phyloP scores from a whole-genome alignment of 495 filamentous ascomycete genomes.

The Penicillium ochrochloron region DNA sequence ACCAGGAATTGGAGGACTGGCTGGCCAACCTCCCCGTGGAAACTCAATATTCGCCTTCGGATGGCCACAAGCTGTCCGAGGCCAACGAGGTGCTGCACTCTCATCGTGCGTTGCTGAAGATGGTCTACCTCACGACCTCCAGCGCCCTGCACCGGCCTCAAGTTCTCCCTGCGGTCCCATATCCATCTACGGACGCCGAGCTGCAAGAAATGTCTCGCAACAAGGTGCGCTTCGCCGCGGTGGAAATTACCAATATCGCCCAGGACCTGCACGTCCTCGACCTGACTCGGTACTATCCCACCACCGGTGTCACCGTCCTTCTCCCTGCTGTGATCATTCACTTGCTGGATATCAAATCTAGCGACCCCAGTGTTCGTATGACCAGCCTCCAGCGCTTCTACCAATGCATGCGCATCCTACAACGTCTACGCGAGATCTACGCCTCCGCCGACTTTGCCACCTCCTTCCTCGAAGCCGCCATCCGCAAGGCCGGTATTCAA shows the following conservation, averaged over 20 bases:
- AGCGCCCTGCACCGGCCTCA: constrained; percentile 88
- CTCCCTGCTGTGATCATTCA: constrained; percentile 92
- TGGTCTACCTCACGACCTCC: constrained; percentile 86
- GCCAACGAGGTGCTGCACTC: constrained; percentile 65
- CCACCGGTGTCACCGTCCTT: constrained; percentile 85
- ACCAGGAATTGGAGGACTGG: constrained; percentile 76
- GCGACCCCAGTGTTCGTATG: constrained; percentile 66
- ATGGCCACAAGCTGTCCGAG: constrained; percentile 47
- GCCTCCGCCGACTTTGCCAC: constrained; percentile 85
- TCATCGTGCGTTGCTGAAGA: constrained; percentile 78
- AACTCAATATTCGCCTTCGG: constrained; percentile 63
- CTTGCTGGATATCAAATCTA: constrained; percentile 84
- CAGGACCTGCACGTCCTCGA: constrained; percentile 68
- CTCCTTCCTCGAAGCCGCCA: constrained; percentile 82
- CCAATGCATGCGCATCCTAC: constrained; percentile 84
- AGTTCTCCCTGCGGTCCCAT: constrained; percentile 74
- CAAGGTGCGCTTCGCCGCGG: constrained; percentile 77
- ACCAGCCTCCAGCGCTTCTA: constrained; percentile 76
- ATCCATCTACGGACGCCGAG: constrained; percentile 59
- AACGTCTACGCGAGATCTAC: constrained; percentile 80
- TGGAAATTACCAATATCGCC: constrained; percentile 79
- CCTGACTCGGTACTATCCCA: constrained; percentile 79
- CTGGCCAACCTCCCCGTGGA: constrained; percentile 66
- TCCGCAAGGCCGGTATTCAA: constrained; percentile 76
- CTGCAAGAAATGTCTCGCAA: constrained; percentile 77